A percentile compares a stretch with the other conserved stretches of the same genome.
Conservation (phyloP, 495 filamentous ascomycete species). For the Talaromyces thailandensis region DNA sequence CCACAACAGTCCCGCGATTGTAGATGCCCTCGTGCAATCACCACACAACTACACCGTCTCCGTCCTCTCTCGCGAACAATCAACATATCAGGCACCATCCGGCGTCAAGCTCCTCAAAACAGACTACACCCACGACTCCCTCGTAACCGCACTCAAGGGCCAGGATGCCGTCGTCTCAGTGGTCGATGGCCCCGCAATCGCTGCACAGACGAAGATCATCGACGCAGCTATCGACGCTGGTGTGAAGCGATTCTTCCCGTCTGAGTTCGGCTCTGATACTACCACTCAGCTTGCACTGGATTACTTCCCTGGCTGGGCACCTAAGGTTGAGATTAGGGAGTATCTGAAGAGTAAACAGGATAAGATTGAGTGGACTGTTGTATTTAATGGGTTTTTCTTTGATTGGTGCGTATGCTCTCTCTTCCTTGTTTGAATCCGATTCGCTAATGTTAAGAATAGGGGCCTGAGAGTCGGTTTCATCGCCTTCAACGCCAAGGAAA, state of each 20-base stretch:
- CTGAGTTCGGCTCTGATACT: slow-evolving; percentile 34
- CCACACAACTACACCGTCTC: slow-evolving; percentile 14
- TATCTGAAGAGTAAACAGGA: slow-evolving; percentile 24
- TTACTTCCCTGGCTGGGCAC: slow-evolving; percentile 22
- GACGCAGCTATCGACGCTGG: slow-evolving; percentile 42
- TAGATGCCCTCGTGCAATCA: neutral
- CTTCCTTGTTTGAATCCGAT: neutral
- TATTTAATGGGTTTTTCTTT: slow-evolving; percentile 25
- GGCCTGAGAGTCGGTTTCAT: slow-evolving; percentile 1
- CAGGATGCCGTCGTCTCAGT: slow-evolving; percentile 31
- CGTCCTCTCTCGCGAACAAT: slow-evolving; percentile 25
- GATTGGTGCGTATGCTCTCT: neutral
- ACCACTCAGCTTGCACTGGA: slow-evolving; percentile 18
- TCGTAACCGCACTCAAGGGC: slow-evolving; percentile 17
- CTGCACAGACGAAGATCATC: slow-evolving; percentile 31
- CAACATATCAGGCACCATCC: slow-evolving; percentile 1
- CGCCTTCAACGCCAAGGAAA: neutral
- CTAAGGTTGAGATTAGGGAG: slow-evolving; percentile 31
- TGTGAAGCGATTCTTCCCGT: slow-evolving; percentile 45
- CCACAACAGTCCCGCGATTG: neutral
- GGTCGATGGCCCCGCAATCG: slow-evolving; percentile 16
- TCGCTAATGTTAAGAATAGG: neutral
- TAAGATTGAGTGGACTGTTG: slow-evolving; percentile 37
- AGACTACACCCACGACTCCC: slow-evolving; percentile 6
- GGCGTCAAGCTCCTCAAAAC: slow-evolving; percentile 2